A percentile compares a stretch with the other conserved stretches of the same genome.
Conservation (phyloP, 2,329 filamentous ascomycete genomes). For the Trichoderma atroviride region DNA sequence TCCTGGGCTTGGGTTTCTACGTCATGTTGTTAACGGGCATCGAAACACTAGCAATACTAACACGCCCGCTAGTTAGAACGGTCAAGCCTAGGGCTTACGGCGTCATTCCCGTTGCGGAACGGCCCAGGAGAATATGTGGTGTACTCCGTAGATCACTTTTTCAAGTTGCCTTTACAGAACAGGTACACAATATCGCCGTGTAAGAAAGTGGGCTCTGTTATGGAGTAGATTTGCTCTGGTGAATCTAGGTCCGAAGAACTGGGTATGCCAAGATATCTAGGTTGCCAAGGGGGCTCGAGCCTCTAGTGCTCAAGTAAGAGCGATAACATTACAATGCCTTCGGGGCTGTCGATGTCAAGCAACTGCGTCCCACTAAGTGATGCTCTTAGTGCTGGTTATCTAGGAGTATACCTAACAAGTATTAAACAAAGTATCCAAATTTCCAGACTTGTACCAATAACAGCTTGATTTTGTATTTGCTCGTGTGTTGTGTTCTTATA, state of each 20-base stretch:
- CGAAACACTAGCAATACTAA: background rate
- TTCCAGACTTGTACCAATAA: background rate
- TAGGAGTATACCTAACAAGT: background rate
- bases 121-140: slow-evolving; percentile 9
- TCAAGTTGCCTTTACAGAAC: background rate
- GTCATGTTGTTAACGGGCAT: background rate
- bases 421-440: background rate
- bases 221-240: background rate
- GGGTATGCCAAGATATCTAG: background rate
- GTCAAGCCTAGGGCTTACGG: slow-evolving; percentile 13
- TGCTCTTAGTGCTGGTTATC: background rate
- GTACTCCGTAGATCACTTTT: background rate
- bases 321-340: background rate
- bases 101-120: background rate
- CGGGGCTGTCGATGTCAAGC: background rate
- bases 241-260: background rate
- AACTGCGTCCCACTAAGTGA: background rate
- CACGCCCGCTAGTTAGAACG: background rate
- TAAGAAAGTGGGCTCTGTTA: background rate
- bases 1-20: background rate
- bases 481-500: background rate
- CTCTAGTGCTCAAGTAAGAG: slow-evolving; percentile 18
- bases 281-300: background rate
- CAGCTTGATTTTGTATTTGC: background rate
- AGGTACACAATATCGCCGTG: background rate